These are phyloP conservation scores for Angomonas ambiguus DNA, from an alignment of 208 protist genomes.

Conservation along the genomic window DNA sequence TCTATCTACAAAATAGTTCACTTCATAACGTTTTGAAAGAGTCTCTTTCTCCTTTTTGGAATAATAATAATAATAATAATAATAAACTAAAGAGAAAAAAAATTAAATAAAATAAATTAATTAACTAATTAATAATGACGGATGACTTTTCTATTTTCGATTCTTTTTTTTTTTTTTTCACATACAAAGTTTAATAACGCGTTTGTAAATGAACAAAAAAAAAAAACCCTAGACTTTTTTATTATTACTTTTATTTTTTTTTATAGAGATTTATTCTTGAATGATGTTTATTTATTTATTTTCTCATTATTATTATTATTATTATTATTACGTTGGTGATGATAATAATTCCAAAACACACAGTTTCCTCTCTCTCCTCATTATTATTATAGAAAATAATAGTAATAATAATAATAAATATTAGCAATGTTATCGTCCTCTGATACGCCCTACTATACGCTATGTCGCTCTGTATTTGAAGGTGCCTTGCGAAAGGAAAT, in stretches of 20 bases:
- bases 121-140: constrained; percentile 7
- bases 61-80: constrained; percentile 1
- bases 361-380: too few species aligned
- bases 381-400: too few species aligned
- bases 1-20: too few species aligned
- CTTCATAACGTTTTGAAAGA: too few species aligned
- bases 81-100: background rate
- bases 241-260: background rate
- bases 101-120: too few species aligned
- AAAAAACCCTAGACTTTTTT: background rate
- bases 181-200: background rate
- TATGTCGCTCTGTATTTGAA: constrained; percentile 15
- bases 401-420: background rate
- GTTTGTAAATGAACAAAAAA: constrained; percentile 5
- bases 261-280: constrained; percentile 3
- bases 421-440: background rate
- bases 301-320: constrained; percentile 3
- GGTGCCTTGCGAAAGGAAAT: too few species aligned
- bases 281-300: constrained; percentile 13
- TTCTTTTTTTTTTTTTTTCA: constrained; percentile 5
- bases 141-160: constrained; percentile 9
- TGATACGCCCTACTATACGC: constrained; percentile 13
- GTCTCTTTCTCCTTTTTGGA: too few species aligned
- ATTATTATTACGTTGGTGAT: too few species aligned
- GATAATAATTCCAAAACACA: too few species aligned